Conservation (phyloP, 148 eudicot genomes). For the Cornus suecica region DNA sequence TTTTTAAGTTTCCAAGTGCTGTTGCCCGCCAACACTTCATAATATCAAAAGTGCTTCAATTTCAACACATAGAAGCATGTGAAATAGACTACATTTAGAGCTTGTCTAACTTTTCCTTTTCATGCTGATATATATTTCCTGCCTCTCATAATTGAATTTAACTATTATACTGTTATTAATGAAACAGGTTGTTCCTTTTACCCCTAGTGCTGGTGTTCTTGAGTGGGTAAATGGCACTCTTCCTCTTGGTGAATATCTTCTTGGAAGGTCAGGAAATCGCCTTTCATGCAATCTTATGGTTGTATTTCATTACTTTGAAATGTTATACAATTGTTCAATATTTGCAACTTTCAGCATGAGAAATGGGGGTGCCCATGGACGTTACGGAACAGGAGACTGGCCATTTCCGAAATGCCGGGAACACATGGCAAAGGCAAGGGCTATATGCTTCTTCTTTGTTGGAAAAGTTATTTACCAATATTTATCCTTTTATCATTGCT, state of each 20-base stretch:
- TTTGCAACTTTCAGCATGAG: constrained; percentile 52
- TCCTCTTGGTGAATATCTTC: constrained; percentile 93
- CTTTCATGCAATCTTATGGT: constrained; percentile 7
- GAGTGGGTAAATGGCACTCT: constrained; percentile 99
- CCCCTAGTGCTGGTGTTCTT: constrained; percentile 98
- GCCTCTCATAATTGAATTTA: not conserved
- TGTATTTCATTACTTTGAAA: constrained; percentile 1
- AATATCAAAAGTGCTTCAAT: not conserved
- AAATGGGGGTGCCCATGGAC: constrained; percentile 98
- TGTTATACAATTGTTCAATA: constrained; percentile 3
- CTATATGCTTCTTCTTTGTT: constrained; percentile 7
- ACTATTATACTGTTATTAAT: not conserved
- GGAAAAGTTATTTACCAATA: not conserved
- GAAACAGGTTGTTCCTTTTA: constrained; percentile 91
- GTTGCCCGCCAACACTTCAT: not conserved
- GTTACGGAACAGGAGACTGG: constrained; percentile 94
- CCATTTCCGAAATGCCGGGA: constrained; percentile 87
- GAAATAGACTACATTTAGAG: not conserved
- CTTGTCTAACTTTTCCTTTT: not conserved
- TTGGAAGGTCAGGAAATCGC: constrained; percentile 68
- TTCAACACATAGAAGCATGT: not conserved
- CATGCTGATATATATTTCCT: not conserved
- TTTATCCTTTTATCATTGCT: no score
- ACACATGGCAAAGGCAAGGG: constrained; percentile 72
- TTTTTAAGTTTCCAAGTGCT: not conserved